Percentiles rank a stretch among this genome's conserved stretches.
Conservation (phyloP, 805 yeast species). For the Yarrowia sp. region DNA sequence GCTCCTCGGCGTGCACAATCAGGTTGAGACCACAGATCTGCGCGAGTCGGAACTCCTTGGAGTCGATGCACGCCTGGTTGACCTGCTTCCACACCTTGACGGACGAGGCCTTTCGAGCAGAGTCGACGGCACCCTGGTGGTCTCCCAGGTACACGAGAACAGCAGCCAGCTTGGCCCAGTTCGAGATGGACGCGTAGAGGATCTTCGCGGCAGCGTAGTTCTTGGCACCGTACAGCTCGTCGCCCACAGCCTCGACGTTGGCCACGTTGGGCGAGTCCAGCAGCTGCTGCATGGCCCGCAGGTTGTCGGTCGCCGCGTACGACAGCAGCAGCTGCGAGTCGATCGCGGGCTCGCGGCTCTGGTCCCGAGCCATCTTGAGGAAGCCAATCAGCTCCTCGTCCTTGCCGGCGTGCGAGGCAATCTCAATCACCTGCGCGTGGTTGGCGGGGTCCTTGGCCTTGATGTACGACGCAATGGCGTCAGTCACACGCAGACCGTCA, state of each 20-base stretch:
- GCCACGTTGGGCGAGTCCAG: conserved; percentile 89
- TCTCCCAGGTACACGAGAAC: conserved; percentile 89
- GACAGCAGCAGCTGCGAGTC: conserved; percentile 90
- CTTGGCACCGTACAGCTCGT: conserved; percentile 72
- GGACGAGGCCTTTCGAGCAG: conserved; percentile 97
- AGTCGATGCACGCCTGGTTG: conserved; percentile 91
- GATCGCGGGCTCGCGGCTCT: conserved; percentile 84
- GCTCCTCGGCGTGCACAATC: conserved; percentile 96
- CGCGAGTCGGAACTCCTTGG: conserved; percentile 92
- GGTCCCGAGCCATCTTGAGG: conserved; percentile 86
- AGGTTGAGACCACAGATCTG: conserved; percentile 98
- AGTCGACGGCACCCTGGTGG: conserved; percentile 95
- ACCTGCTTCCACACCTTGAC: conserved; percentile 96
- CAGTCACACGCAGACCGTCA: conserved; percentile 87
- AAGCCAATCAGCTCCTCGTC: conserved; percentile 88
- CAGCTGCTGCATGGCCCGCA: conserved; percentile 79
- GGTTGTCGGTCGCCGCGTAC: conserved; percentile 73
- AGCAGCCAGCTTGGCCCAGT: conserved; percentile 95
- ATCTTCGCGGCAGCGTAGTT: conserved; percentile 92
- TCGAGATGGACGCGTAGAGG: conserved; percentile 79
- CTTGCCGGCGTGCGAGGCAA: conserved; percentile 93
- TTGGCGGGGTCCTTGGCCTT: conserved; percentile 89
- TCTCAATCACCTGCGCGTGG: conserved; percentile 87
- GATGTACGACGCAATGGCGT: conserved; percentile 87
- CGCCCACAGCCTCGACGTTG: conserved; percentile 88